phyloP scores from a whole-genome alignment of 495 filamentous ascomycete species.

The Usnea hakonensis region DNA sequence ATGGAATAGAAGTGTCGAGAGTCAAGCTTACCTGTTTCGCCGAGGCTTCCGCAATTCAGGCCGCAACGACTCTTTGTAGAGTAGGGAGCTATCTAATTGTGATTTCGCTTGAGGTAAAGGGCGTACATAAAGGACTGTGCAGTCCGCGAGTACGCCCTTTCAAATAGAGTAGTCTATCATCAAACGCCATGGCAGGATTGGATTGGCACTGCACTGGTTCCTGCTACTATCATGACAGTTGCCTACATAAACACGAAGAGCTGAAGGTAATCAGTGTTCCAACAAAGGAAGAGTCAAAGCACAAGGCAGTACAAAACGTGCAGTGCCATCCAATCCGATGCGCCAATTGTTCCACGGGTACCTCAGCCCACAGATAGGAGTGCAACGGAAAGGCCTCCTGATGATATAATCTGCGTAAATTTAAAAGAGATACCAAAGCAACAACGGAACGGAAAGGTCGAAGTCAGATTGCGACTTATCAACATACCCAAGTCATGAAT shows the following conservation, averaged over 20 bases:
- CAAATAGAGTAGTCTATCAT: not conserved
- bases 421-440: no score
- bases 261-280: not conserved
- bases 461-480: no score
- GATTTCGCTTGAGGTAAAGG: no score
- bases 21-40: not conserved
- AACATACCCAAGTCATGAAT: no score
- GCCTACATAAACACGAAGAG: no score
- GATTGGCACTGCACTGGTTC: not conserved
- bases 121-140: no score
- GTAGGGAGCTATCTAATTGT: not conserved
- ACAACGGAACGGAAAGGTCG: no score
- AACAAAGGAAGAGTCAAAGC: not conserved
- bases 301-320: not conserved
- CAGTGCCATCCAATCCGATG: conserved; percentile 1
- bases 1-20: no score
- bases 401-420: no score
- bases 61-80: not conserved
- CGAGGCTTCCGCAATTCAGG: not conserved
- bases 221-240: no score
- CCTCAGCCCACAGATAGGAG: not conserved
- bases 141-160: no score
- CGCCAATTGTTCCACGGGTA: not conserved
- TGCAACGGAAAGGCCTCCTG: not conserved
- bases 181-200: not conserved